phyloP scores from a whole-genome alignment of 1,139 yeast genomes.

The Diutina mesorugosa region DNA sequence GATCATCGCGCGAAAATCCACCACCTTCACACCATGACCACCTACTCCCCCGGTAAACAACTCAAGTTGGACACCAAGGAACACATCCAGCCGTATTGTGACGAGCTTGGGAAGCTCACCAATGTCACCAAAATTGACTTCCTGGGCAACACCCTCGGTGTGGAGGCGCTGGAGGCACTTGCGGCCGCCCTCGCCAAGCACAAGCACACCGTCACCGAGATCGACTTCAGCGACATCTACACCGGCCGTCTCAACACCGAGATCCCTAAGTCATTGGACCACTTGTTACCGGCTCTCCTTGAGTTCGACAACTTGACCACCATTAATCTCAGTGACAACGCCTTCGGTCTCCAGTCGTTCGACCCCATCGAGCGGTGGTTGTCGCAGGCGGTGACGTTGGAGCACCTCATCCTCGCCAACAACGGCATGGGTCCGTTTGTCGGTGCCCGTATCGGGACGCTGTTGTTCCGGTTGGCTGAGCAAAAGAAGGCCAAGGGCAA shows the following conservation, averaged over 20 bases:
- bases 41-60: constrained; percentile 42
- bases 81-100: constrained; percentile 59
- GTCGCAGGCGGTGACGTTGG: constrained; percentile 61
- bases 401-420: constrained; percentile 80
- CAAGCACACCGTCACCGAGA: constrained; percentile 40
- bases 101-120: constrained; percentile 30
- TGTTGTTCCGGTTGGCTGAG: constrained; percentile 60
- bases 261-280: constrained; percentile 72
- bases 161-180: constrained; percentile 68
- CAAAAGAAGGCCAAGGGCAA: constrained; percentile 38
- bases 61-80: constrained; percentile 58
- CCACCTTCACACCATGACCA: background rate
- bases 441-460: constrained; percentile 85
- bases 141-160: constrained; percentile 90
- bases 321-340: constrained; percentile 77
- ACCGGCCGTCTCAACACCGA: constrained; percentile 92
- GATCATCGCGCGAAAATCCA: background rate
- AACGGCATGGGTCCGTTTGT: constrained; percentile 98
- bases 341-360: constrained; percentile 91
- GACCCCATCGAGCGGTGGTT: constrained; percentile 77
- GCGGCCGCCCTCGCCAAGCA: constrained; percentile 47
- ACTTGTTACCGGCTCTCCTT: constrained; percentile 61
- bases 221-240: constrained; percentile 82
- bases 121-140: constrained; percentile 53
- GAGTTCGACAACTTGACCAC: constrained; percentile 56